Base-by-base conservation (phyloP, 257 asterid species). In the Fraxinus quadrangulata region DNA sequence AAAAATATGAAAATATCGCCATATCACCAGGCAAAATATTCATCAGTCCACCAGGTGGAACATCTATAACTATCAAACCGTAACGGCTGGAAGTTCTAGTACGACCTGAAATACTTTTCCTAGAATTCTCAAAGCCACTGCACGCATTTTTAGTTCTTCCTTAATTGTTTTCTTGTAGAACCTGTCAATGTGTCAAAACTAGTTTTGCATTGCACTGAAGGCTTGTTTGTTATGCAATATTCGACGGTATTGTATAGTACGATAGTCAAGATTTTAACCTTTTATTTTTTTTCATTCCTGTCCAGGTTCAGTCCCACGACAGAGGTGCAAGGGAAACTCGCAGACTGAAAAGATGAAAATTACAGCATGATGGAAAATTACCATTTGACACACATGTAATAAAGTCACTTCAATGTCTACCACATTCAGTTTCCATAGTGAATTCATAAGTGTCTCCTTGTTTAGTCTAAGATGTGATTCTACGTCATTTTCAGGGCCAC, bases 301-400 rank as follows among this genome's bases (percentile, higher is more conserved):
- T 14, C 11, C 0, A 34, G 23, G 17, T 54, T 30, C 5, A 42
- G 28, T n/a, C 6, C 6, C 14, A 13, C 0, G 19, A 13, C 51
- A 13, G 51, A 45, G 24, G 9, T 51, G 23, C 23, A 61, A 21
- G n/a, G 33, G n/a, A 3, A 61, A 61, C 11, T 7, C 67, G 67
- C 66, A 56, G n/a, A 51, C 61, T 3, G 61, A 17, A 14, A 19
- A 59, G 3, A 39, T 9, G 16, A 39, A 70, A 36, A 74, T 17
- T 3, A 65, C 37, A 36, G 21, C 31, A n/a, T 24, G 9, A 26
- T 23, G 17, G 24, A 23, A 47, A 54, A 59, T 88, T 76, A 90
- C 98, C 97, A 91, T 86, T 87, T 91, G 98, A 78, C 97, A 94
- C n/a, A 91, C 97, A 74, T 89, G 97, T 5, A 89, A 77, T 51